phyloP scores from a whole-genome alignment of 768 basidiomycete genomes.

The Sutorius australiensis region DNA sequence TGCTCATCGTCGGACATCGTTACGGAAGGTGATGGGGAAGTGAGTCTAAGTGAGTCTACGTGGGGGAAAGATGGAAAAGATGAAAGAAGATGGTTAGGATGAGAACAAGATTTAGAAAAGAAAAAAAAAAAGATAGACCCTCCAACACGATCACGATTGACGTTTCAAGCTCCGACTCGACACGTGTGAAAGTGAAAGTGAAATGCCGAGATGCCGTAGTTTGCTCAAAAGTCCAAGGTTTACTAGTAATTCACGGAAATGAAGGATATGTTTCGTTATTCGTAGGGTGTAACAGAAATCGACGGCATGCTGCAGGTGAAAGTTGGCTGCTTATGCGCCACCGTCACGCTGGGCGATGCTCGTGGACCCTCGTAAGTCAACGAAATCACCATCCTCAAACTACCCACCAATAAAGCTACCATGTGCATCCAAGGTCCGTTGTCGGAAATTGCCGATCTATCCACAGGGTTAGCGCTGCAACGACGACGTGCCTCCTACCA shows the following conservation, averaged over 20 bases:
- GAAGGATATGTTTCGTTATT: neutral
- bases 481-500: neutral
- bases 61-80: constrained; percentile 20
- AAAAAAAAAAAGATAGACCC: constrained; percentile 8
- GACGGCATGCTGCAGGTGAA: neutral
- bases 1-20: constrained; percentile 92
- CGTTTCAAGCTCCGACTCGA: constrained; percentile 45
- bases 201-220: constrained; percentile 18
- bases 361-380: neutral
- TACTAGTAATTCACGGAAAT: neutral
- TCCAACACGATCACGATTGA: constrained; percentile 23
- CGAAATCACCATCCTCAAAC: neutral
- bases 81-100: constrained; percentile 26
- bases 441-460: constrained; percentile 18
- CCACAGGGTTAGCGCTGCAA: neutral
- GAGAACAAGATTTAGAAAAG: constrained; percentile 20
- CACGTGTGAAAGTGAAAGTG: constrained; percentile 11
- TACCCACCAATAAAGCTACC: no score
- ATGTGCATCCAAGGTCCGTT: neutral
- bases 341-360: neutral
- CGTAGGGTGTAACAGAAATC: neutral
- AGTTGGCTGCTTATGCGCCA: neutral
- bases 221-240: no score
- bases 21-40: constrained; percentile 14
- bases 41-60: constrained; percentile 23